phyloP scores from a whole-genome alignment of 176 grass and related monocot species.

The Bromus sterilis region DNA sequence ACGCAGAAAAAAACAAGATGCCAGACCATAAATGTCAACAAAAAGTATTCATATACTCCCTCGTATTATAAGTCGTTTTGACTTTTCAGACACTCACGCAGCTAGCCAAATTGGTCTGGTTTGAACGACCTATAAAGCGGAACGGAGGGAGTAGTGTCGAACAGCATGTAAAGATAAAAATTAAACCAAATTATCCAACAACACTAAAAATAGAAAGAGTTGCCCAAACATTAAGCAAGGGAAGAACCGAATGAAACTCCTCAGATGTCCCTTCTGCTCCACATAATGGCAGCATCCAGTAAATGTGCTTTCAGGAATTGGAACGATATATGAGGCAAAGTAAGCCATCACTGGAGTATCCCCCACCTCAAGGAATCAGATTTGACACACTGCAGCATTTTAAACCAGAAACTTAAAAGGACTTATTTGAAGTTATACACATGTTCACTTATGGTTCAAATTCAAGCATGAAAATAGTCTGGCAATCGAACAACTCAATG shows the following conservation, averaged over 20 bases:
- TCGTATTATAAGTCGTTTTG: no score
- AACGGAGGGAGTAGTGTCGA: no score
- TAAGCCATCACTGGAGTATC: conserved; percentile 27
- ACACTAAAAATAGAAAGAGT: not conserved
- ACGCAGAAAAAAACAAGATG: no score
- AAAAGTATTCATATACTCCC: no score
- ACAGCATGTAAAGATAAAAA: not conserved
- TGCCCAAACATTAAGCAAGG: not conserved
- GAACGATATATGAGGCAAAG: conserved; percentile 24
- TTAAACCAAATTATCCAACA: not conserved
- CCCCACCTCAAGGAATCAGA: not conserved
- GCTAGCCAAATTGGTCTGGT: no score
- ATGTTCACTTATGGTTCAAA: not conserved
- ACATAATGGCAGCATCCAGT: conserved; percentile 4
- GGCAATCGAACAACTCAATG: not conserved
- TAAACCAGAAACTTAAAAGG: not conserved
- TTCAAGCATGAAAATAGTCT: not conserved
- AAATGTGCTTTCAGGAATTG: conserved; percentile 39
- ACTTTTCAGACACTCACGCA: no score
- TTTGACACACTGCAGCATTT: not conserved
- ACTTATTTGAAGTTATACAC: not conserved
- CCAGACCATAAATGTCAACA: no score
- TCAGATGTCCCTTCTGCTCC: conserved; percentile 35
- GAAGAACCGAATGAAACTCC: not conserved
- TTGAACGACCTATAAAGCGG: no score